Base-by-base conservation (phyloP, 805 yeast genomes). In the Saccharomyces jurei region DNA sequence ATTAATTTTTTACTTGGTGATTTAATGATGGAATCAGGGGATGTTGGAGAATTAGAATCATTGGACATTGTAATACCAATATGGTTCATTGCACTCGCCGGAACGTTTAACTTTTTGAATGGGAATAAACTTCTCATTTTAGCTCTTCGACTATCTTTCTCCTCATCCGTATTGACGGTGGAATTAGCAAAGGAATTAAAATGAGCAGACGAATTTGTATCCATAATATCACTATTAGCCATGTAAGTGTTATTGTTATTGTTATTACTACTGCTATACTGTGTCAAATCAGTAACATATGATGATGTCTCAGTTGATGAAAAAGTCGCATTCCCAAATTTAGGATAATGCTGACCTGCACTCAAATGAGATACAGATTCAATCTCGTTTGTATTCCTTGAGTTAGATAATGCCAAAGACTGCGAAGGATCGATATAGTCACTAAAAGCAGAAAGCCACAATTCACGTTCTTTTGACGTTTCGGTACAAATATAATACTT, bases 401-500 rank as follows among this genome's bases (percentile, higher is more conserved):
- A 55, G 51, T 25, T 55, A 27, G 50, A 48, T 31, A 41, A 48
- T 36, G 49, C 32, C 5, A 47, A 57, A 50, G 50, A 56, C 36
- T 41, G 57, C 32, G 27, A 47, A 44, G 11, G 58, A n/a, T 66
- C 69, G 2, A 66, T 63, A 41, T 67, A 61, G 47, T 70, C 73
- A 31, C 76, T 67, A 14, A 79, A 60, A 0, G 74, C 74, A 17
- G 79, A 76, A 8, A 87, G 80, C 94, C 95, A 87, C 9, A 72
- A 72, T 62, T 86, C 91, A 54, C 92, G 77, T 63, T 89, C 96
- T 28, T 75, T 78, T 48, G 86, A 86, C 8, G 86, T 82, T 66
- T 90, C 96, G 1, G 94, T 86, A 68, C 95, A 88, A 52, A 89
- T 78, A 51, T 81, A 77, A 62, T 85, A 88, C 58, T 77, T 82